These are phyloP conservation scores for Cladorrhinum sp. DNA, from an alignment of 2,329 filamentous ascomycete genomes.

Conservation along the genomic window DNA sequence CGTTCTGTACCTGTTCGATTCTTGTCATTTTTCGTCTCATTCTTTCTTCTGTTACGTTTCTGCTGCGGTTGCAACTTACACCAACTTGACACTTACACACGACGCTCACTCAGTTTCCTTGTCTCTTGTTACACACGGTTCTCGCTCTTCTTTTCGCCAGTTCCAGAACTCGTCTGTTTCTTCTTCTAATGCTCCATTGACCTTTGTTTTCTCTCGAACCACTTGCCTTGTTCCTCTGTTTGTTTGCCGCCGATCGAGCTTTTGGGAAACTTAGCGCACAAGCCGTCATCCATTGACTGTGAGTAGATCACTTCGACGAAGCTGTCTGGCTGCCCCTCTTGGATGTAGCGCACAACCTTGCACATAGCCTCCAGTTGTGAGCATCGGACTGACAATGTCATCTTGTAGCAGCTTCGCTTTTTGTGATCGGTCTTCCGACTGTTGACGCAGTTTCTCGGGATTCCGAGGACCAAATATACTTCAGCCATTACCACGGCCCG, in stretches of 20 bases:
- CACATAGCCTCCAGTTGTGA: not conserved
- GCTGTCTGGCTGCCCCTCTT: constrained; percentile 3
- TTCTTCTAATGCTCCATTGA: constrained; percentile 1
- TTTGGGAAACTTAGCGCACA: not conserved
- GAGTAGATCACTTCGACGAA: not conserved
- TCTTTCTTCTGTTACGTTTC: not conserved
- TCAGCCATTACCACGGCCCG: constrained; percentile 1
- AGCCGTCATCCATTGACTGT: not conserved
- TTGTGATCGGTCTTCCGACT: not conserved
- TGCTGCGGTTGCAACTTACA: not conserved
- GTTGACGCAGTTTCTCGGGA: not conserved
- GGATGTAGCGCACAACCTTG: not conserved
- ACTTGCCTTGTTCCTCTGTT: not conserved
- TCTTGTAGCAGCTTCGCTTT: constrained; percentile 2
- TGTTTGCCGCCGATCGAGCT: not conserved
- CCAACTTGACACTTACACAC: constrained; percentile 4
- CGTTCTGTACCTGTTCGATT: not conserved
- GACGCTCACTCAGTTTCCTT: not conserved
- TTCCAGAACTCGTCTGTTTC: no score
- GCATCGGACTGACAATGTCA: not conserved
- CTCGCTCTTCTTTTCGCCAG: not conserved
- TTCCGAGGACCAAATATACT: not conserved
- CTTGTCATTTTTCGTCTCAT: not conserved
- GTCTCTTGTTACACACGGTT: not conserved
- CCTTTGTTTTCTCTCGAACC: not conserved